phyloP scores from a whole-genome alignment of 1,284 basidiomycete genomes.

The Ustilago nuda region DNA sequence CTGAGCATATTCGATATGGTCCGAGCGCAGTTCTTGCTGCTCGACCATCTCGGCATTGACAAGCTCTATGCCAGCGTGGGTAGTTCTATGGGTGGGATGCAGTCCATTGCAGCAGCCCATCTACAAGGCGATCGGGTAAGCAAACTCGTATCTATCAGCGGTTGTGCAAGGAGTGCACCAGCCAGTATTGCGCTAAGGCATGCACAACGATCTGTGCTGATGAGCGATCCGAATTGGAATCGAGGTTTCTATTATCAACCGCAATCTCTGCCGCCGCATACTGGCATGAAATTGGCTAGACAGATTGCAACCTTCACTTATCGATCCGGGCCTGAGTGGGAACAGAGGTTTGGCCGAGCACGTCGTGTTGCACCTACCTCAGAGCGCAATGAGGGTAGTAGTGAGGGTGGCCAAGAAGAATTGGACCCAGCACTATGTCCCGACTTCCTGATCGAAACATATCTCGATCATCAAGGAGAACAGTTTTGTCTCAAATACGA shows the following conservation, averaged over 20 bases:
- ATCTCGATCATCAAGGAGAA: constrained; percentile 87
- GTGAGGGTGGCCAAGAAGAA: constrained; percentile 30
- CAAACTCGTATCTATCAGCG: constrained; percentile 91
- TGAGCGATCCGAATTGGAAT: constrained; percentile 99
- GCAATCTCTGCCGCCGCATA: constrained; percentile 86
- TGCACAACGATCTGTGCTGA: constrained; percentile 92
- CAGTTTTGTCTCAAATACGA: constrained; percentile 99
- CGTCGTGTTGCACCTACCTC: constrained; percentile 70
- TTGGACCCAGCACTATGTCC: constrained; percentile 79
- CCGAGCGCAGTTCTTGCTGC: constrained; percentile 85
- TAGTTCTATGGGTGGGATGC: constrained; percentile 97
- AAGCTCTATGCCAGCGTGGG: constrained; percentile 92
- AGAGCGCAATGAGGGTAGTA: background rate
- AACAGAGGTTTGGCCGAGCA: constrained; percentile 90
- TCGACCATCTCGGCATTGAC: constrained; percentile 86
- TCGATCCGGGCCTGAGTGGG: constrained; percentile 98
- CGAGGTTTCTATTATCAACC: constrained; percentile 94
- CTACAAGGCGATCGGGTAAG: constrained; percentile 88
- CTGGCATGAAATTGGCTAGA: constrained; percentile 97
- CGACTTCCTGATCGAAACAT: constrained; percentile 98
- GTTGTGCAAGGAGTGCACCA: constrained; percentile 89
- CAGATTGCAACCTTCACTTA: constrained; percentile 99
- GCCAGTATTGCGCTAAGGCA: constrained; percentile 94
- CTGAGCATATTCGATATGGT: constrained; percentile 96
- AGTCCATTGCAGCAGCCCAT: constrained; percentile 93